Base-by-base conservation (phyloP, 1,139 yeast genomes). In the Suhomyces guaymorum region DNA sequence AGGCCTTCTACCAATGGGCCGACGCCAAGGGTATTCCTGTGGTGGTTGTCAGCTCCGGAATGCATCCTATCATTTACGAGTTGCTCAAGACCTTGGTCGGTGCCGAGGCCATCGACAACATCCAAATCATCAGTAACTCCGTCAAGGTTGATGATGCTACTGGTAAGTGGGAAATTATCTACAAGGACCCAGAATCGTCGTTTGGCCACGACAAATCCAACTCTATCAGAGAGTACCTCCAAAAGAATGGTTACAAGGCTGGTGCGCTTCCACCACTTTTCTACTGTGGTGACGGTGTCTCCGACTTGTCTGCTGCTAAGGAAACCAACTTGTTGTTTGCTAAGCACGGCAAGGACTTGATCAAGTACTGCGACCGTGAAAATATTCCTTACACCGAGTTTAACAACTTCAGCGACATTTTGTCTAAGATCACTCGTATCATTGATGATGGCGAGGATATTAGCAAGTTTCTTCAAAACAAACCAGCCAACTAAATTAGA, bases 281-380 rank as follows among this genome's bases (percentile, higher is more conserved):
- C 58, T 92, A 92, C 69, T 86, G 95, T 55, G 98, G 98, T 38
- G 98, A 92, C 57, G 99, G 99, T 42, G 97, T 92, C 18, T 82
- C 95, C 36, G 99, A 92, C 59, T 70, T 92, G 48, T 80, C 89
- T 42, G 98, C 98, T 16, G 97, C 97, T 20, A 82, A 84, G 55
- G 97, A 92, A 59, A 89, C 98, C 32, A 90, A 94, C 59, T 70
- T 90, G 51, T 68, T 92, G 49, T 92, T 92, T 61, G 98, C 98
- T 36, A 92, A 89, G 66, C 79, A 80, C 46, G 98, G 97, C 30
- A 80, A 84, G 52, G 98, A 92, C 58, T 75, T 92, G 50, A 84
- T 92, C 48, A 82, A 80, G 33, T 90, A 79, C 64, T 92, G 97
- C 64, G 73, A 73, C 49, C 68, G 82, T 28, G 94, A 90, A 57